Evolutionary conservation across 2,329 filamentous ascomycete species (phyloP).

Genomic region (Penicillium sp.): DNA sequence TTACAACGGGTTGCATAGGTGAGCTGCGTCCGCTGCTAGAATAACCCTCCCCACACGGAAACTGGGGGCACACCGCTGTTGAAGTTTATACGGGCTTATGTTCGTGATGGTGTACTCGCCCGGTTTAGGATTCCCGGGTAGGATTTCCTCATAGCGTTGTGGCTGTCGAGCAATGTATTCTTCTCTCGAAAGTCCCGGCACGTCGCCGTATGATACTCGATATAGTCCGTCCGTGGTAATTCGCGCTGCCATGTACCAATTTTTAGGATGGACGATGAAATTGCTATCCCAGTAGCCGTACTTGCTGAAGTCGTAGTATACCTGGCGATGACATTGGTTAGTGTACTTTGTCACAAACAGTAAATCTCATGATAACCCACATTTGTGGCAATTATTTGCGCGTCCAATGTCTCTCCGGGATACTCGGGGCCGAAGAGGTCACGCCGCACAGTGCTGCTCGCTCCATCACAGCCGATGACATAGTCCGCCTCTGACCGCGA

Average conservation of each 20-base stretch:
- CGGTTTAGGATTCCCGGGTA: conserved; percentile 62
- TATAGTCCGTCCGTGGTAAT: conserved; percentile 63
- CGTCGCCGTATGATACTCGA: conserved; percentile 65
- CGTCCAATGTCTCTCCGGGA: conserved; percentile 61
- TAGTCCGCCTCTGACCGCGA: conserved; percentile 49
- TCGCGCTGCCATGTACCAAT: conserved; percentile 64
- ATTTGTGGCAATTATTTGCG: conserved; percentile 65
- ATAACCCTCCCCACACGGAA: conserved; percentile 61
- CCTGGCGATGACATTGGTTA: conserved; percentile 39
- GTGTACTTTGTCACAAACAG: neutral
- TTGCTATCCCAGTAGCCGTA: conserved; percentile 41
- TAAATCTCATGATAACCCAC: conserved; percentile 35
- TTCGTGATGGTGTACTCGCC: conserved; percentile 59
- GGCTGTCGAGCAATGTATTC: conserved; percentile 57
- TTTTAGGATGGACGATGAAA: conserved; percentile 62
- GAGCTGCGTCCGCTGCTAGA: conserved; percentile 63
- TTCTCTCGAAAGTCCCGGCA: conserved; percentile 53
- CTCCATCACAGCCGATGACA: conserved; percentile 59
- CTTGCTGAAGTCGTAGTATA: conserved; percentile 62
- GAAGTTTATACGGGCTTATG: conserved; percentile 62
- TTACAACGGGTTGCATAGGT: conserved; percentile 57
- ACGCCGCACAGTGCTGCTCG: conserved; percentile 44
- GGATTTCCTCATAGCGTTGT: conserved; percentile 58
- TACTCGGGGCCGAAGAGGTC: conserved; percentile 56
- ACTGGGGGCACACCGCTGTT: conserved; percentile 60